These are phyloP conservation scores for Aspergillus quadricinctus DNA, from an alignment of 2,329 filamentous ascomycete genomes.

Conservation along the genomic window DNA sequence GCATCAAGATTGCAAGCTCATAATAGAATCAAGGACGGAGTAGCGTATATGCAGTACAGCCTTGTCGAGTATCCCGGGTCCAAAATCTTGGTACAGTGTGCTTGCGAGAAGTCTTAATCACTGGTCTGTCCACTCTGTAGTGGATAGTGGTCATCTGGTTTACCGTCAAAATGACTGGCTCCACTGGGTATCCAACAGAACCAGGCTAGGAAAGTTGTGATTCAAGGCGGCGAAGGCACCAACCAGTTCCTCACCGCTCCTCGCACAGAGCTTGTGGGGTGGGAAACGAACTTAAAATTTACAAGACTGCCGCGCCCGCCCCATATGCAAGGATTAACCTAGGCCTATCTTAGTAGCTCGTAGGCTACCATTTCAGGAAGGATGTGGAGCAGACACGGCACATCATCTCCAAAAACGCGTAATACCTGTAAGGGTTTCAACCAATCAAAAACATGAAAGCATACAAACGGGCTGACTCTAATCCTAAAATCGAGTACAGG, in stretches of 20 bases:
- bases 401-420: slow-evolving; percentile 23
- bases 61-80: neutral
- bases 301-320: neutral
- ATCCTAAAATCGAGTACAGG: slow-evolving; percentile 15
- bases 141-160: too few species aligned
- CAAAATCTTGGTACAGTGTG: neutral
- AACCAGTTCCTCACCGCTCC: slow-evolving; percentile 17
- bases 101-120: neutral
- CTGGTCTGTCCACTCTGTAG: neutral
- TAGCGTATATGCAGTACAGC: neutral
- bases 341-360: slow-evolving; percentile 18
- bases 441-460: slow-evolving; percentile 8
- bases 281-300: slow-evolving; percentile 6
- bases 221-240: slow-evolving; percentile 3
- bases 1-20: neutral
- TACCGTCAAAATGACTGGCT: neutral
- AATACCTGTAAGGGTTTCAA: slow-evolving; percentile 5
- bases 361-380: slow-evolving; percentile 11
- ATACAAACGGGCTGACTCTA: slow-evolving; percentile 6
- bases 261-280: slow-evolving; percentile 1
- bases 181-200: neutral
- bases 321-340: slow-evolving; percentile 10
- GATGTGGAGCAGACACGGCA: slow-evolving; percentile 16
- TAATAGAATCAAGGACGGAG: neutral
- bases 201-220: neutral